phyloP scores from a whole-genome alignment of 306 rosid species.

The Quercus parvula region DNA sequence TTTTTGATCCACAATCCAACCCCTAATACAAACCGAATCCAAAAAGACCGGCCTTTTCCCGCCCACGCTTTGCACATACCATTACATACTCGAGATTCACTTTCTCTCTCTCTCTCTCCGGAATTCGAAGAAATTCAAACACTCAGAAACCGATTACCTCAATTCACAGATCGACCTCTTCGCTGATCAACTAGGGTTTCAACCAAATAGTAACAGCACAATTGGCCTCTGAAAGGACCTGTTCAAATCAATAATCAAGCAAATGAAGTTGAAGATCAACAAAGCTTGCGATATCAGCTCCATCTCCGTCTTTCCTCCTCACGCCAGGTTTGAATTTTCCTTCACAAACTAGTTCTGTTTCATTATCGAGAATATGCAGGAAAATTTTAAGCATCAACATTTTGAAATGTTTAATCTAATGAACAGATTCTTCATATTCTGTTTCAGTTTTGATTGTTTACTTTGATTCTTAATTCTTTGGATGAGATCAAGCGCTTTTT shows the following conservation, averaged over 20 bases:
- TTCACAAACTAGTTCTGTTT: background rate
- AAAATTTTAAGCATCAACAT: background rate
- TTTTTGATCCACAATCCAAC: background rate
- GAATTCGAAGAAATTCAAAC: background rate
- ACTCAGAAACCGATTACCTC: background rate
- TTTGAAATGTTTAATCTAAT: background rate
- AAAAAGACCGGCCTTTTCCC: background rate
- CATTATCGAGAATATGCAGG: background rate
- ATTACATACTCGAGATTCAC: no score
- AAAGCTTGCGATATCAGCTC: slow-evolving; percentile 84
- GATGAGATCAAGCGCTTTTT: background rate
- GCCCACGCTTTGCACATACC: background rate
- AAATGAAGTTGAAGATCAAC: slow-evolving; percentile 74
- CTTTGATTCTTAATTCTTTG: no score
- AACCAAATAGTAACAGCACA: no score
- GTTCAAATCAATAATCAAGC: slow-evolving; percentile 1
- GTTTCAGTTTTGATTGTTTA: background rate
- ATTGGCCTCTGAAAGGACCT: background rate
- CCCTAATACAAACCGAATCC: background rate
- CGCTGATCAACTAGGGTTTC: no score
- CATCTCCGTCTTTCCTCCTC: slow-evolving; percentile 87
- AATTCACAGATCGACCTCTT: background rate
- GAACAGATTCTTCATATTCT: background rate
- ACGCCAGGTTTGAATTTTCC: slow-evolving; percentile 34
- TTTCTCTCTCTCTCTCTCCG: background rate